phyloP scores from a whole-genome alignment of 2,329 filamentous ascomycete species.

The Neonectria coccinea region DNA sequence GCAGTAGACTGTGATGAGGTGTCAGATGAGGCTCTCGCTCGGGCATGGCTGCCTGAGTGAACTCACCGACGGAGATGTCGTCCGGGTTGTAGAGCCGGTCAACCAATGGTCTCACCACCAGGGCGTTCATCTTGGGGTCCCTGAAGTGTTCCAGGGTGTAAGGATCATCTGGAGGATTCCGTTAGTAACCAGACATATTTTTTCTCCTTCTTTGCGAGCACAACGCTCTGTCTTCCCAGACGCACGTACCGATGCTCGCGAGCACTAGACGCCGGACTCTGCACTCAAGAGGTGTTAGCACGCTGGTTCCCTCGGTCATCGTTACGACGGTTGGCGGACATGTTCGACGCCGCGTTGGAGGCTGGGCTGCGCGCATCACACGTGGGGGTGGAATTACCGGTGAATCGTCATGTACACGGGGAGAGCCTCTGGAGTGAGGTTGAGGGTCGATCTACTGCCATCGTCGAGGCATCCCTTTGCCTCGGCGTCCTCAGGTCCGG shows the following conservation, averaged over 20 bases:
- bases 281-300: constrained; percentile 44
- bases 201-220: neutral
- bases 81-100: constrained; percentile 73
- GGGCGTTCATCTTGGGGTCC: constrained; percentile 74
- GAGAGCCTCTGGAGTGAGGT: constrained; percentile 38
- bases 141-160: constrained; percentile 71
- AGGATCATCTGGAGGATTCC: constrained; percentile 51
- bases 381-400: constrained; percentile 38
- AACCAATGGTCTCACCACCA: constrained; percentile 75
- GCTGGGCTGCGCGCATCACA: neutral
- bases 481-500: constrained; percentile 41
- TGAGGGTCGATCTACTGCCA: constrained; percentile 39
- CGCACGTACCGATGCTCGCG: constrained; percentile 43
- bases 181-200: constrained; percentile 21
- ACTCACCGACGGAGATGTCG: constrained; percentile 71
- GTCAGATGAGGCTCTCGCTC: constrained; percentile 14
- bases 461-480: constrained; percentile 44
- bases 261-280: constrained; percentile 46
- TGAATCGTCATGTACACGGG: constrained; percentile 48
- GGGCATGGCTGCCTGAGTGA: neutral
- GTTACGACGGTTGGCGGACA: neutral
- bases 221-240: neutral
- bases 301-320: constrained; percentile 10
- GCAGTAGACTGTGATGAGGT: constrained; percentile 69
- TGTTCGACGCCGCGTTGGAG: neutral